Evolutionary conservation across 768 basidiomycete genomes (phyloP), one percentile per base, ranked within the genome.

Genomic region (Serpula lacrymans): DNA sequence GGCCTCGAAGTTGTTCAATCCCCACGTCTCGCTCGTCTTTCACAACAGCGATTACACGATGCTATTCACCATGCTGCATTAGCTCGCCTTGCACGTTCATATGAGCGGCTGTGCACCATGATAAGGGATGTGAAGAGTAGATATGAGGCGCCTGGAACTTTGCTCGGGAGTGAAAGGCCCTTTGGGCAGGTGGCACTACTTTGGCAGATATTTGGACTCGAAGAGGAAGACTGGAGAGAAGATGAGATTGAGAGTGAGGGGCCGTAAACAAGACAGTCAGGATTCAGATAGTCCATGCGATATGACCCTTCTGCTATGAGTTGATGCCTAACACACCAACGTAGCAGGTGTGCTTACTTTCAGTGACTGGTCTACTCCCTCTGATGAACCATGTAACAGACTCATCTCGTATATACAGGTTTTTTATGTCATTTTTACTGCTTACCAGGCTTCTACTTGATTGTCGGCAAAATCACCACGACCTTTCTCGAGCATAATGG

Each of bases 71-170:
- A 80, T 8, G 75, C 76, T 13, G 88, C 88, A 1, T 65, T 97
- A 45, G 65, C 67, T 24, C 71, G 81, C 10, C 66, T 98, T 45
- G 84, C 77, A 2, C 62, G 60, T 22, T 79, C 82, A 3, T 99
- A 98, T 63, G 72, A 67, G 7, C 56, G 69, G 46, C 65, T 97
- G 3, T 93, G 86, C 58, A 83, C 82, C 33, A 78, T 82, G 41
- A 86, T 97, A 12, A 74, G 77, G 54, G 79, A 77, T 39, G 75
- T 80, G 29, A 75, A 78, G 59, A 90, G 90, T 48, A 74, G 72
- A 59, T 99, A 97, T 54, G 93, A 97, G 64, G 94, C 93, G n/a
- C 88, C 82, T 12, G 74, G 81, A 44, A 93, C 92, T 16, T 58
- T 95, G 42, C 62, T 95, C 27, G 86, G 91, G 11, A 80, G 84